Evolutionary conservation across 192 early-diverging fungal species (phyloP), one percentile per base, ranked within the genome.

Genomic region (Podila clonocystis): DNA sequence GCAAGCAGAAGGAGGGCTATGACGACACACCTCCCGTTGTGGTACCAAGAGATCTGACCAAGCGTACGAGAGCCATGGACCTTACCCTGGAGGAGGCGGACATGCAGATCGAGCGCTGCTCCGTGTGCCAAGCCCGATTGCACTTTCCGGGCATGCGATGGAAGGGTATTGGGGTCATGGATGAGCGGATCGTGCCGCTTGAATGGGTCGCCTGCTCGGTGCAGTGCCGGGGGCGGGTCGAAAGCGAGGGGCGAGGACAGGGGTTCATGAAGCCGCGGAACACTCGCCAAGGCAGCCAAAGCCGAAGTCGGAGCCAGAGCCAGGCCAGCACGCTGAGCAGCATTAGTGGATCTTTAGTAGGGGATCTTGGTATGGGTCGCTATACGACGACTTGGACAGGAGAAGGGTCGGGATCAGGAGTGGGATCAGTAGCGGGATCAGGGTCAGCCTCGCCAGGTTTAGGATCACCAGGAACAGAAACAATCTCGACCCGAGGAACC

Each of bases 151-250:
- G 77, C 9, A 64, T 73, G 67, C 59, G 77, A 3, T 80, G 77
- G 77, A 80, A 80, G 58, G 77, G 71, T 4, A 65, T 80, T n/a
- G 77, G 77, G 9, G 77, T 80, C 7, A 80, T 80, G 77, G 77
- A 80, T 60, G 77, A 80, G 62, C 67, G 70, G 34, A 80, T 80
- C 24, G 77, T 80, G 20, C 77, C 77, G 3, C 29, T 80, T 31
- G 77, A 80, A 38, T 80, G 77, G 77, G 67, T 73, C 11, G 77
- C 77, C 9, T 80, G 77, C 49, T 80, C 77, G 3, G 77, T 80
- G 0, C 77, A 80, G 38, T 80, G 77, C 36, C 58, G 77, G 4
- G 70, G 38, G 29, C 66, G 48, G 26, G 77, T 65, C 0, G 70
- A 73, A 26, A n/a, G 33, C 9, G 70, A 62, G 8, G 77, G 64